Evolutionary conservation across 108 stramenopile genomes (phyloP), one percentile per base, ranked within the genome.

Genomic region (Poteriospumella lacustris): DNA sequence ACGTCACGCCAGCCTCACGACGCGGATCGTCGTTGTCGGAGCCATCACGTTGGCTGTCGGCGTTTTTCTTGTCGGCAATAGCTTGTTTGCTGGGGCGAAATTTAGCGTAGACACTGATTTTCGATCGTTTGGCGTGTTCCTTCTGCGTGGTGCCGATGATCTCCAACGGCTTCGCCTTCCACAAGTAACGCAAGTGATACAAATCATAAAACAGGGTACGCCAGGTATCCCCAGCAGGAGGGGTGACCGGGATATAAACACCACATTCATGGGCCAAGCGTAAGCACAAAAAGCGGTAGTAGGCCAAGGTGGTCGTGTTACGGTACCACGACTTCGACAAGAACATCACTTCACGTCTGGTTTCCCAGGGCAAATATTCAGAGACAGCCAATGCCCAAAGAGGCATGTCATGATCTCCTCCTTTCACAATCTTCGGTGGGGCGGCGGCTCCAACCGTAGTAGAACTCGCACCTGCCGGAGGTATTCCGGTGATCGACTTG

Each of bases 51-150:
- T 15, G 19, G 24, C 15, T 56, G 24, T 56, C 52, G 24, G 52
- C 52, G 24, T 56, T 56, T 24, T 56, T 56, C 24, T 56, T 56
- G 3, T 64, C 60, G 33, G 28, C 31, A 33, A 5, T 9, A 5
- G 36, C 9, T 5, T 12, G 15, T 5, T 5, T 31, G 36, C 28
- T 68, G 9, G 70, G 70, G 9, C 70, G 36, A 42, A 73, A 73
- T 5, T 31, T 3, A 42, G 70, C 70, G 41, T 34, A 73, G 43
- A 73, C 70, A 12, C 24, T 5, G 15, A 73, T 73, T 24, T 73
- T 73, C 40, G 64, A 38, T 5, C 31, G 15, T 5, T 33, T 3
- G 12, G 15, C 60, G 5, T 33, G 9, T 24, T 64, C 60, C 15
- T 64, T 64, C 52, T 56, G 19, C 26, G 31, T 73, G 9, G 28